Evolutionary conservation across 2,329 filamentous ascomycete species (phyloP), one percentile per base, ranked within the genome.

Genomic region (Lecanosticta acicola): DNA sequence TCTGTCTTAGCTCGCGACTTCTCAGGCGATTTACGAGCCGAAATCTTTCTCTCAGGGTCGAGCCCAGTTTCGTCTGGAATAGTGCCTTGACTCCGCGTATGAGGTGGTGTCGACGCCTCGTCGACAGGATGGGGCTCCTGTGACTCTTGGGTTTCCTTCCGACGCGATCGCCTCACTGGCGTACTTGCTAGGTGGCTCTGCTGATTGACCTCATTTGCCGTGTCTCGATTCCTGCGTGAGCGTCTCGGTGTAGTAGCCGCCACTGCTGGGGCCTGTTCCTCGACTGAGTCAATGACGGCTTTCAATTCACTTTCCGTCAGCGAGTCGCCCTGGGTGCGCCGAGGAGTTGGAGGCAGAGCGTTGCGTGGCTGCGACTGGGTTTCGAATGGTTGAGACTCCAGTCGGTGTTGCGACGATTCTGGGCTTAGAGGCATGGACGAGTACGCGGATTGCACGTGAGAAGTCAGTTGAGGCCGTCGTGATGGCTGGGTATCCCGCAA

Each of bases 261-360:
- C 13, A 35, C 16, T 7, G 37, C 13, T 10, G 37, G 21, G 10
- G 32, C 20, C 16, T 41, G 19, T 14, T 42, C 38, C 16, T 38
- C 37, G 10, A 39, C 39, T 13, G 38, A 17, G n/a, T 51, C 33
- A 2, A 40, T 32, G 1, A 45, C 41, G n/a, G 47, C 36, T 24
- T 45, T n/a, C 16, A 54, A 13, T 1, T 35, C 42, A 17, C 50
- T 39, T 4, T 46, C 44, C 3, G 39, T 13, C 16, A 43, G 16
- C 33, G 43, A 43, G 29, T 48, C 46, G 40, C 43, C 19, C 49
- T 70, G 67, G 0, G 68, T 70, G 19, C 65, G 59, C 39, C 66
- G 60, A 4, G 69, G 67, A 5, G 65, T 69, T 17, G 64, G 55
- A 7, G 64, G 65, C 4, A 67, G 37, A 24, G 33, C 43, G 19